Conservation (phyloP, 805 yeast species). For the Monosporozyma siamensis region DNA sequence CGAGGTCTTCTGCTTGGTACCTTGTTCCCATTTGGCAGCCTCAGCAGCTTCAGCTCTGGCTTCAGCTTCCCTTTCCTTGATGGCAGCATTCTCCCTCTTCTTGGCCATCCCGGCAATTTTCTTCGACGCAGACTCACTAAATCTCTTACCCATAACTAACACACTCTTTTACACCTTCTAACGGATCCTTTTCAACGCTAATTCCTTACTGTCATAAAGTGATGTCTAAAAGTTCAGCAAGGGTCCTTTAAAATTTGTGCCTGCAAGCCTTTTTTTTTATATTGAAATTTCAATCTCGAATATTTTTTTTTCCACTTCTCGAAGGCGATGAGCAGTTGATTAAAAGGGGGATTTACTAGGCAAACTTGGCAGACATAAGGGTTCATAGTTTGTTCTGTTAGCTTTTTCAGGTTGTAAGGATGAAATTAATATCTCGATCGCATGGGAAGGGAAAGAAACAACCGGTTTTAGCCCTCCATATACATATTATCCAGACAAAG, state of each 20-base stretch:
- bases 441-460: background rate
- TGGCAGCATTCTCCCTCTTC: conserved; percentile 26
- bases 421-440: background rate
- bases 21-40: conserved; percentile 29
- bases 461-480: conserved; percentile 14
- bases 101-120: conserved; percentile 30
- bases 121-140: conserved; percentile 29
- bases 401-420: background rate
- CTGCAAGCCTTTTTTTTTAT: too few relatives aligned
- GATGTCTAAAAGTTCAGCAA: too few relatives aligned
- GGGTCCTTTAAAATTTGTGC: too few relatives aligned
- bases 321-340: too few relatives aligned
- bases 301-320: too few relatives aligned
- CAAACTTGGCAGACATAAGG: background rate
- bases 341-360: too few relatives aligned
- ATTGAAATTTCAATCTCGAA: too few relatives aligned
- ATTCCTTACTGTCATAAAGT: too few relatives aligned
- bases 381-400: background rate
- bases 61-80: conserved; percentile 19
- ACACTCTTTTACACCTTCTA: too few relatives aligned
- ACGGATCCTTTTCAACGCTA: too few relatives aligned
- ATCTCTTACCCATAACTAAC: conserved; percentile 29
- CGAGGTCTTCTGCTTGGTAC: conserved; percentile 19
- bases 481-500: conserved; percentile 17
- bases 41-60: conserved; percentile 26